Base-by-base conservation (phyloP, 2,329 filamentous ascomycete species). In the Fusarium lyarnte region DNA sequence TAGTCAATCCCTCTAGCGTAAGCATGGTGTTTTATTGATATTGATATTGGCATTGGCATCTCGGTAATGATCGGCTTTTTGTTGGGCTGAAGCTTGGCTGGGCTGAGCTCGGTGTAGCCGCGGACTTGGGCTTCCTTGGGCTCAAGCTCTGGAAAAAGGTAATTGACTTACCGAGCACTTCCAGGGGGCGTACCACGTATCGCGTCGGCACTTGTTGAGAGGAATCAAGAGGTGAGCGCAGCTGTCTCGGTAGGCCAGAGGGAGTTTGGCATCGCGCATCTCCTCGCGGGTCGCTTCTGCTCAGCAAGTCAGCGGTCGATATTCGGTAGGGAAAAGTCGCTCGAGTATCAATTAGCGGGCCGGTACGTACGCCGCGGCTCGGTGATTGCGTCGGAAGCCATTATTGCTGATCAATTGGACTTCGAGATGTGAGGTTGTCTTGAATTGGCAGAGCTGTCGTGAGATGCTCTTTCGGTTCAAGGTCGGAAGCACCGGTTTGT, bases 211-310 rank as follows among this genome's bases (percentile, higher is more conserved):
- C 80, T 93, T 92, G 87, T 99, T 99, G 77, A 99, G 88, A 21
- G 96, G 96, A 73, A 98, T 98, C 71, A 98, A 87, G 51, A 99
- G 92, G 84, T 96, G 91, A 72, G 95, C 96, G 86, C 96, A 99
- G 85, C 92, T 95, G 85, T 99, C 96, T 82, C 96, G 91, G 89
- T 99, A 99, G 78, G 93, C 88, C 60, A 98, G 84, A 17, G 96
- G 95, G 57, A 98, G 89, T 80, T 90, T 92, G 76, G 95, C 95
- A 79, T 94, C 94, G 80, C 93, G 92, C 95, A 98, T 98, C 84
- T 96, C 93, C 87, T 97, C 92, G 84, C 94, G 90, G 74, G 93
- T 94, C 76, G 94, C 94, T 83, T 88, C 91, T 94, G 80, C 58
- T 58, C 51, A 46, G 59, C 25, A 69, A 47, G 73, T 78, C 67